Conservation (phyloP, 495 filamentous ascomycete genomes). For the Cladorrhinum samala region DNA sequence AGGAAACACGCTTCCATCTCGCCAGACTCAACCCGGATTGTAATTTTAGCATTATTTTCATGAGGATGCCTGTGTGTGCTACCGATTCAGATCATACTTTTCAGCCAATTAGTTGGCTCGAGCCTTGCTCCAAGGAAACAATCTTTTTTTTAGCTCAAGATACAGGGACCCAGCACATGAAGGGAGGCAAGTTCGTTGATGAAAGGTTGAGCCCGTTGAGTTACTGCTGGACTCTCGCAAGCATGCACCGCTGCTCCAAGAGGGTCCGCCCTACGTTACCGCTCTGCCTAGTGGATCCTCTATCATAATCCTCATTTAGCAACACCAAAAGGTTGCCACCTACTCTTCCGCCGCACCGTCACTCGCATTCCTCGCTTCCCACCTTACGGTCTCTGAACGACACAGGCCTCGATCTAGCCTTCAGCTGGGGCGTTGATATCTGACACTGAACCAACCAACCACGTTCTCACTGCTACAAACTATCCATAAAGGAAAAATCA, state of each 20-base stretch:
- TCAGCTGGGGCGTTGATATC: not conserved
- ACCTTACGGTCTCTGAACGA: not conserved
- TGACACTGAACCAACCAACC: not conserved
- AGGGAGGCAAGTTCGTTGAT: not conserved
- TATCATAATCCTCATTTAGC: not conserved
- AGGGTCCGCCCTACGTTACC: not conserved
- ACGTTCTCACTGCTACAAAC: too few species aligned
- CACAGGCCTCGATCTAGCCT: not conserved
- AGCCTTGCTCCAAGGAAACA: too few species aligned
- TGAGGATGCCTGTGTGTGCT: too few species aligned
- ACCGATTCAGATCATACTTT: too few species aligned
- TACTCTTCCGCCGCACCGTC: not conserved
- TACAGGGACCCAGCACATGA: too few species aligned
- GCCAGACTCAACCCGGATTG: too few species aligned
- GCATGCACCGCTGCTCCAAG: too few species aligned
- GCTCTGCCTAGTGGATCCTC: not conserved
- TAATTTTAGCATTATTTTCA: too few species aligned
- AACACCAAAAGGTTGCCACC: not conserved
- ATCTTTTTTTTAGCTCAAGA: too few species aligned
- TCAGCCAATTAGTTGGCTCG: too few species aligned
- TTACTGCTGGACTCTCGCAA: not conserved
- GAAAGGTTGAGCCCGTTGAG: not conserved
- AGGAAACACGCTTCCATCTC: too few species aligned
- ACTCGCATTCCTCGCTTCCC: not conserved
- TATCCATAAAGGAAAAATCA: not conserved